Conservation (phyloP, 305 asterid species). For the Galium porrigens region DNA sequence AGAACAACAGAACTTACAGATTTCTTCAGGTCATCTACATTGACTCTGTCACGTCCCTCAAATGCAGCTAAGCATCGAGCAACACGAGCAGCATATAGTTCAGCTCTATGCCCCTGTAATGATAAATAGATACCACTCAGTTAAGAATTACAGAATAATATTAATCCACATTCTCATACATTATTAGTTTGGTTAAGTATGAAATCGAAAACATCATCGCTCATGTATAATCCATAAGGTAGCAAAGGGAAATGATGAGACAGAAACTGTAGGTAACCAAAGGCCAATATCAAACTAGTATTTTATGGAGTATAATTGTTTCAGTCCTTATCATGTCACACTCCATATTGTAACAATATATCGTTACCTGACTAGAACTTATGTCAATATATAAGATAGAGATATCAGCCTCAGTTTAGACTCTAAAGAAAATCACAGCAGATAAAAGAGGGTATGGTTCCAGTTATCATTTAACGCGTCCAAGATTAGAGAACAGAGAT, state of each 20-base stretch:
- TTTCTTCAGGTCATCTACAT: conserved; percentile 88
- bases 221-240: neutral
- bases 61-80: conserved; percentile 90
- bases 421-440: neutral
- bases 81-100: conserved; percentile 89
- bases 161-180: neutral
- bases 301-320: conserved; percentile 1
- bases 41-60: conserved; percentile 85
- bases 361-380: neutral
- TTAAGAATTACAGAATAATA: neutral
- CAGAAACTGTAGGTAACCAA: neutral
- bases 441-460: too few relatives aligned
- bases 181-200: neutral
- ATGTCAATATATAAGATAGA: neutral
- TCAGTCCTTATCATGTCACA: conserved; percentile 1
- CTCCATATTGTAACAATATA: neutral
- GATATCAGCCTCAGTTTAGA: neutral
- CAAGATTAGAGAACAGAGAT: neutral
- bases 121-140: conserved; percentile 12
- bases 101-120: conserved; percentile 95
- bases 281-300: neutral
- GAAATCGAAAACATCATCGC: neutral
- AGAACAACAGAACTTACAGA: conserved; percentile 33
- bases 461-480: neutral
- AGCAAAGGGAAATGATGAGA: neutral